Conservation (phyloP, 768 basidiomycete genomes). For the Pleurotus tuber-regium region DNA sequence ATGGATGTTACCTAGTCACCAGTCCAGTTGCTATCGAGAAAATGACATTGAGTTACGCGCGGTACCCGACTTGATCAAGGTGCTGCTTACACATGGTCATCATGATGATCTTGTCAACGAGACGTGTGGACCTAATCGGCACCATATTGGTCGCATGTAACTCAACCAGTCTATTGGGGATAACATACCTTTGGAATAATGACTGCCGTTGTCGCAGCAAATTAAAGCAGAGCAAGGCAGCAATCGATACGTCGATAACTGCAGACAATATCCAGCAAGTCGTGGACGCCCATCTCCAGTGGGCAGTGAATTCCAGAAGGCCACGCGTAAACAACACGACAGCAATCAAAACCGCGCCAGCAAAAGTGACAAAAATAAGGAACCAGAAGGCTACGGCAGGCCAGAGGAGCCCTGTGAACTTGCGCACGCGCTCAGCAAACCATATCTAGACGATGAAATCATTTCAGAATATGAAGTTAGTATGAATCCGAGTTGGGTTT, state of each 20-base stretch:
- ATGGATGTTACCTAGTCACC: background rate
- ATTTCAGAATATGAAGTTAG: background rate
- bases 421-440: slow-evolving; percentile 28
- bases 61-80: no score
- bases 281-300: slow-evolving; percentile 29
- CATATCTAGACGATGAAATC: slow-evolving; percentile 14
- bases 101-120: slow-evolving; percentile 5
- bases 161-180: background rate
- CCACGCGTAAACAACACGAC: slow-evolving; percentile 19
- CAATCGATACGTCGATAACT: slow-evolving; percentile 29
- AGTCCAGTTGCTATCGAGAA: slow-evolving; percentile 1
- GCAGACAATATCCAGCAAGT: slow-evolving; percentile 26
- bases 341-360: slow-evolving; percentile 26
- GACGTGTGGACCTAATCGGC: background rate
- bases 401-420: slow-evolving; percentile 24
- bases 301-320: slow-evolving; percentile 17
- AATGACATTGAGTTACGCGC: background rate
- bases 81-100: slow-evolving; percentile 6
- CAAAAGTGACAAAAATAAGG: slow-evolving; percentile 23
- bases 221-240: slow-evolving; percentile 30
- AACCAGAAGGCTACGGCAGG: slow-evolving; percentile 25
- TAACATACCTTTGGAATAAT: slow-evolving; percentile 12
- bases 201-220: slow-evolving; percentile 21
- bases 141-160: no score
- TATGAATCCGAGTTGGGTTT: background rate